A percentile compares a stretch with the other conserved stretches of the same genome.
These are phyloP conservation scores for Aleurites moluccanus DNA, from an alignment of 441 rosid genomes.

Conservation along the genomic window DNA sequence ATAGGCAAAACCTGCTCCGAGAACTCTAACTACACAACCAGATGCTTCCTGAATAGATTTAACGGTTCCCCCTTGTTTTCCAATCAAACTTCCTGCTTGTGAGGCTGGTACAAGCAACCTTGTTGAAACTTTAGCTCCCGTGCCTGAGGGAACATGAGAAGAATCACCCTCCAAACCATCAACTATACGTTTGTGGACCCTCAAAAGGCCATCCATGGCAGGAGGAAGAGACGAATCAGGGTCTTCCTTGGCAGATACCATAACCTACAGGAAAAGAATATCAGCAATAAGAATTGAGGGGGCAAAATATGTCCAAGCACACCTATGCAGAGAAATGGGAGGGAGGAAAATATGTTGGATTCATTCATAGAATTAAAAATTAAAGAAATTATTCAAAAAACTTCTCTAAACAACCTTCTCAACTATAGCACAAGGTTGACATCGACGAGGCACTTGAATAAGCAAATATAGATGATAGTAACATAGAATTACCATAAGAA, in stretches of 20 bases:
- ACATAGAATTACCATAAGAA: not conserved
- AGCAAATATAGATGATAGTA: not conserved
- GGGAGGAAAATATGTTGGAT: not conserved
- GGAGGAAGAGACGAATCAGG: conserved; percentile 94
- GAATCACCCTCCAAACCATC: conserved; percentile 91
- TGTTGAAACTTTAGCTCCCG: conserved; percentile 72
- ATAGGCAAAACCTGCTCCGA: conserved; percentile 65
- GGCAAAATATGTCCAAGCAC: not conserved
- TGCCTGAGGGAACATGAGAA: conserved; percentile 50
- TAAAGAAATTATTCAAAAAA: no score
- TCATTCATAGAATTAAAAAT: not conserved
- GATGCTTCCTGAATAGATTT: conserved; percentile 93
- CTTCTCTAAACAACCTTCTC: not conserved
- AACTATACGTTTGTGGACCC: conserved; percentile 84
- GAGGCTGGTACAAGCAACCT: conserved; percentile 94
- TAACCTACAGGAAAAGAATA: conserved; percentile 53
- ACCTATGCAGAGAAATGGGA: not conserved
- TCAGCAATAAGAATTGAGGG: conserved; percentile 21
- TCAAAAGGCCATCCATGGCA: conserved; percentile 90
- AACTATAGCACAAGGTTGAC: not conserved
- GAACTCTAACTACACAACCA: conserved; percentile 83
- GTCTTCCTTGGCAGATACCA: conserved; percentile 97
- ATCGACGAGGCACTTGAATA: not conserved
- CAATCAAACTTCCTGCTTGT: conserved; percentile 96
- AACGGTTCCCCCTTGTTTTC: conserved; percentile 93